phyloP scores from a whole-genome alignment of 345 rosid genomes.

The Citrus mangshanensis region DNA sequence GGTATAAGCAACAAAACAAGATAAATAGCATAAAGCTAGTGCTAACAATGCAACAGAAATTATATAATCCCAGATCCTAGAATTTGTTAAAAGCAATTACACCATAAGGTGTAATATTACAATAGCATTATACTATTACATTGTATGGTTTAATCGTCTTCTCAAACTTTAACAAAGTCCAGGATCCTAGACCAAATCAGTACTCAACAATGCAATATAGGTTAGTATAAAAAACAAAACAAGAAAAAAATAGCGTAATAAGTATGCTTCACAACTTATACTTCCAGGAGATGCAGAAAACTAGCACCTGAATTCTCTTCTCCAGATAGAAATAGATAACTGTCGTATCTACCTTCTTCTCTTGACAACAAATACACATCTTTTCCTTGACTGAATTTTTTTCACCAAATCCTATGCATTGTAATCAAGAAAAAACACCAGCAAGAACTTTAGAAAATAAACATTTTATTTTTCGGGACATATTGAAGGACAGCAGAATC shows the following conservation, averaged over 20 bases:
- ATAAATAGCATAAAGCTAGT: not conserved
- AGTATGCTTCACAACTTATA: conserved; percentile 23
- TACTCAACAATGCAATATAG: not conserved
- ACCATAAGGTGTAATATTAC: no score
- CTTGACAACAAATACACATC: not conserved
- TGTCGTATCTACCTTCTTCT: conserved; percentile 18
- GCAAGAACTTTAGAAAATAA: not conserved
- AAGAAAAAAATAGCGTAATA: not conserved
- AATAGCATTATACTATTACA: no score
- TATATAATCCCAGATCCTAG: no score
- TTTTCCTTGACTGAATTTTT: not conserved
- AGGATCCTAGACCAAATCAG: no score
- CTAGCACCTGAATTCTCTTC: conserved; percentile 32
- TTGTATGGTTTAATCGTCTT: no score
- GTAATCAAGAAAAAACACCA: not conserved
- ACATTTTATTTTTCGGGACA: not conserved
- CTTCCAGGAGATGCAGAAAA: conserved; percentile 27
- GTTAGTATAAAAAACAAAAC: not conserved
- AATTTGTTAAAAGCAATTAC: no score
- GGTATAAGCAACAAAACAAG: no score
- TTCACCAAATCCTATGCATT: conserved; percentile 16
- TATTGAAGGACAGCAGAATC: not conserved
- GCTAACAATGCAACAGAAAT: not conserved
- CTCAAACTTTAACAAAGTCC: no score
- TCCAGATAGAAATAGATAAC: conserved; percentile 36